phyloP scores from a whole-genome alignment of 768 basidiomycete species.

The Termitomyces sp. region DNA sequence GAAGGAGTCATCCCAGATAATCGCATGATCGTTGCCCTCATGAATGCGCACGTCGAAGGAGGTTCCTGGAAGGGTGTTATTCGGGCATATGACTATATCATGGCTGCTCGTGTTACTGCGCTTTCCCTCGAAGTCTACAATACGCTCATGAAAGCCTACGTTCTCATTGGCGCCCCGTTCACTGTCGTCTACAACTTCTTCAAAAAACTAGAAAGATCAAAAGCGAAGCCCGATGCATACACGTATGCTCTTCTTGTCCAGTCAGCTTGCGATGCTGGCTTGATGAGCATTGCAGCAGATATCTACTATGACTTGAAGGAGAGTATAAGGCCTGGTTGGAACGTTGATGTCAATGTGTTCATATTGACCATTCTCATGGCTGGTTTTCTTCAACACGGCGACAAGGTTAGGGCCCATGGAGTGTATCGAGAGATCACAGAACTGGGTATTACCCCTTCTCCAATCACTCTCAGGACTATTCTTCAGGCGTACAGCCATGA shows the following conservation, averaged over 20 bases:
- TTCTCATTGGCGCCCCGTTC: constrained; percentile 77
- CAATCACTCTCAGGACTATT: constrained; percentile 65
- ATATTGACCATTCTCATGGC: constrained; percentile 72
- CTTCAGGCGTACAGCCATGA: constrained; percentile 55
- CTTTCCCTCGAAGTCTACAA: constrained; percentile 65
- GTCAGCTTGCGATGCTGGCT: constrained; percentile 69
- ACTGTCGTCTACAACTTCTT: constrained; percentile 56
- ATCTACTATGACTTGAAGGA: constrained; percentile 64
- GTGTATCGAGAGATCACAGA: constrained; percentile 68
- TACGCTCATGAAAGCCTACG: constrained; percentile 77
- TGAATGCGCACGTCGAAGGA: constrained; percentile 79
- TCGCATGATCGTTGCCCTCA: constrained; percentile 60
- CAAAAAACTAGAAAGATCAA: constrained; percentile 40
- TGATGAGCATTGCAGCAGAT: constrained; percentile 57
- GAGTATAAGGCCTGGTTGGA: constrained; percentile 28
- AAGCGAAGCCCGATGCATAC: constrained; percentile 50
- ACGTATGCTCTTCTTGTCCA: constrained; percentile 76
- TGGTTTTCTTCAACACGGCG: constrained; percentile 55
- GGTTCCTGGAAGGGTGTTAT: constrained; percentile 77
- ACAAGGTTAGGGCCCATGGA: constrained; percentile 48
- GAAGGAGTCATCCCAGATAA: constrained; percentile 61
- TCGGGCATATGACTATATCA: constrained; percentile 59
- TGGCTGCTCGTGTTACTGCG: constrained; percentile 24
- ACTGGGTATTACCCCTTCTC: constrained; percentile 59
- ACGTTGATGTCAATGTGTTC: constrained; percentile 45